Conservation (phyloP, 73 alveolate species). For the Symbiodinium pilosum region DNA sequence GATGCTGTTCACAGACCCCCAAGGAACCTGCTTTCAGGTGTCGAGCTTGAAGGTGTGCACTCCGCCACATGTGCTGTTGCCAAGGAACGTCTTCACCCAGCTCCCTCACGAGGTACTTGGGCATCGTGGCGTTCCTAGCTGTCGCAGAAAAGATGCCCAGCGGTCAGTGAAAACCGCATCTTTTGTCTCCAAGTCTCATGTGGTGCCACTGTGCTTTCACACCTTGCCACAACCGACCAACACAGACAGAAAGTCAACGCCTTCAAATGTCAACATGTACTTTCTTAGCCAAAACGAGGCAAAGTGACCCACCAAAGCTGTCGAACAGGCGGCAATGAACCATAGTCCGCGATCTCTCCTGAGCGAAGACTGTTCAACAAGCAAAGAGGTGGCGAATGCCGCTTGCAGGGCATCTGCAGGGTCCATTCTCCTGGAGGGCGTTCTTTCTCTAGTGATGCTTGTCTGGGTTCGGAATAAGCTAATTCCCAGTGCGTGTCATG, state of each 20-base stretch:
- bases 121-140: constrained; percentile 58
- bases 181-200: not conserved
- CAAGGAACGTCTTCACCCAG: constrained; percentile 59
- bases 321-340: constrained; percentile 57
- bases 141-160: not conserved
- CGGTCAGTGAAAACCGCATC: not conserved
- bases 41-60: not conserved
- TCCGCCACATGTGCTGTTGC: not conserved
- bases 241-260: no score
- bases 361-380: no score
- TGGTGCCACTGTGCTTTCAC: constrained; percentile 83
- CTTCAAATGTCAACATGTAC: no score
- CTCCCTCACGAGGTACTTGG: constrained; percentile 64
- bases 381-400: no score
- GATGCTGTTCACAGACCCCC: constrained; percentile 93
- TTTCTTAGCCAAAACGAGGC: not conserved
- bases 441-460: no score
- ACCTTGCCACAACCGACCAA: not conserved
- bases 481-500: no score
- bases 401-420: no score
- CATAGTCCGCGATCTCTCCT: constrained; percentile 70
- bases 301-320: constrained; percentile 24
- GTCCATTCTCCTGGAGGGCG: no score
- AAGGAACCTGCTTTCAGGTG: constrained; percentile 15
- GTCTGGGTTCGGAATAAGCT: no score